Base-by-base conservation (phyloP, 768 basidiomycete species). In the Pisolithus orientalis region DNA sequence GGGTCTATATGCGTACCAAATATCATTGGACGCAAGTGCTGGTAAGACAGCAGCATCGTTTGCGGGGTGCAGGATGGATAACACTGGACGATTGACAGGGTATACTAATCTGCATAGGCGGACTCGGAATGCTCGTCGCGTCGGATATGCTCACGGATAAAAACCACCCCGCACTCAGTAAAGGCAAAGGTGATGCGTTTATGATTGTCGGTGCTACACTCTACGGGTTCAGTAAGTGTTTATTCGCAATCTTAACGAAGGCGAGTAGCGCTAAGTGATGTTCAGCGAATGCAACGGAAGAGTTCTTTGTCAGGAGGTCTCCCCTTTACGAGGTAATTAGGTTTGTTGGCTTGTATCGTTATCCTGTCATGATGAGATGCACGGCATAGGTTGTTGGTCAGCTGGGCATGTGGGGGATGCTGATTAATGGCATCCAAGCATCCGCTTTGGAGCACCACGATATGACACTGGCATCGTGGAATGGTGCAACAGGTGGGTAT, bases 151-250 rank as follows among this genome's bases (percentile, higher is more conserved):
- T 91, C 47, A 93, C 89, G 25, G 71, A 83, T 54, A 92, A 92
- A 69, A 78, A 85, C 64, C 91, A 79, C 71, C 66, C 76, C 11
- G 83, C 91, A 11, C 58, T 80, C 4, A 73, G 69, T 62, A 78
- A 79, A 65, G 85, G 80, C 34, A 88, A 87, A 64, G 91, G 91
- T 10, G 90, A 92, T 65, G 84, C 77, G 27, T 90, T 91, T 64
- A 92, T 93, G 87, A 80, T 94, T 53, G 77, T 84, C 44, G 91
- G 89, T 27, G 88, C 91, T 5, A 87, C 88, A 0, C 75, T 93
- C 21, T 93, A 93, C 57, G 91, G 91, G 43, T 83, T 92, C 66
- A 88, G 89, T 91, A 61, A 54, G 84, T 79, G 13, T 14, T 39
- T 34, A 14, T 14, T 17, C 39, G 17, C 37, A 38, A 42, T 28